Evolutionary conservation across 2,329 filamentous ascomycete genomes (phyloP), one percentile per base, ranked within the genome.

Genomic region (Cytospora leucostoma): DNA sequence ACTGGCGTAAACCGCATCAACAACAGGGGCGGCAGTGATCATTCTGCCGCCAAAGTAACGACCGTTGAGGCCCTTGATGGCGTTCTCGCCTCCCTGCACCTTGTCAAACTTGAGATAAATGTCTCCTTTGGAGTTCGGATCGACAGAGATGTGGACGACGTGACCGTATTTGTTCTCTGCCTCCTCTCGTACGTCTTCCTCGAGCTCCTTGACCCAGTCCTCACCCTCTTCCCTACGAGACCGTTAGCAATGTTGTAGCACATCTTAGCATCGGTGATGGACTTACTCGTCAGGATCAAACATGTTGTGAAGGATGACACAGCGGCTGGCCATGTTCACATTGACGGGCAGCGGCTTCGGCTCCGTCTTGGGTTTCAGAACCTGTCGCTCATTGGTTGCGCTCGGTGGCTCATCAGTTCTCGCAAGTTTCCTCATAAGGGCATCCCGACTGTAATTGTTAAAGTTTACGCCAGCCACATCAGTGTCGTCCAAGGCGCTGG

Each of bases 31-130:
- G 71, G 94, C 95, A 75, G 91, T 94, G 77, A 99, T 96, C 82
- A 92, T 92, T 73, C 89, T 87, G 72, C 92, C 92, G 74, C 92
- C 95, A 78, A 99, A 99, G 78, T 91, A 97, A 74, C 95, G 89
- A 73, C 95, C 95, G 77, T 99, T 98, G 67, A 99, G 87, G 74
- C 95, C 95, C 77, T 96, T 96, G 79, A 98, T 96, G 71, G 95
- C 95, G 75, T 97, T 98, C 79, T 97, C 92, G 75, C 94, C 94
- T 71, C 94, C 94, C 76, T 93, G 88, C 67, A 98, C 91, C 73
- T 92, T 90, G 78, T 97, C 93, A 80, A 99, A 99, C 78, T 99
- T 99, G 76, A 99, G 88, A 78, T 97, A 99, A 71, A 99, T 94
- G 75, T 99, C 95, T 78, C 95, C 95, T 77, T 91, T 87, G 55